Conservation (phyloP, 2,329 filamentous ascomycete genomes). For the Paramyrothecium roridum region DNA sequence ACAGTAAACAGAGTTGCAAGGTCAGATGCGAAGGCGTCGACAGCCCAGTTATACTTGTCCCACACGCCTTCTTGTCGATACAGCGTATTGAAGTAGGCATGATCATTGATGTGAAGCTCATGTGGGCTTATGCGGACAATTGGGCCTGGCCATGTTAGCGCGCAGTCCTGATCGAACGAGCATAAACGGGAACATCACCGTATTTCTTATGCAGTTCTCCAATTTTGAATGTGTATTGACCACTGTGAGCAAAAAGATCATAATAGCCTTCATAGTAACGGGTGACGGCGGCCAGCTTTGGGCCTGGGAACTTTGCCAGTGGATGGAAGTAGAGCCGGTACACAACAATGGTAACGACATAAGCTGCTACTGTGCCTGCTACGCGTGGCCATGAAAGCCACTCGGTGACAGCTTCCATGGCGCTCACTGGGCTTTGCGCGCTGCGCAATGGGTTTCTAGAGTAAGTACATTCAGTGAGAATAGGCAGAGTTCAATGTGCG, state of each 20-base stretch:
- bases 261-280: conserved; percentile 25
- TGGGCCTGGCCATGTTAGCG: conserved; percentile 11
- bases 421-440: too few relatives aligned
- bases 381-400: neutral
- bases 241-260: conserved; percentile 17
- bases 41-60: neutral
- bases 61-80: conserved; percentile 5
- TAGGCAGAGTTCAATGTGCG: too few relatives aligned
- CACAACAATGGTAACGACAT: neutral
- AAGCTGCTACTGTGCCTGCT: neutral
- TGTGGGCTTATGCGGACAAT: conserved; percentile 18
- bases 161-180: conserved; percentile 11
- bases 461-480: too few relatives aligned
- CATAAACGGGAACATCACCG: neutral
- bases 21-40: neutral
- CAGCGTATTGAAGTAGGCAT: conserved; percentile 12
- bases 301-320: conserved; percentile 21
- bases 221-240: conserved; percentile 16
- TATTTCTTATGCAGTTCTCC: conserved; percentile 19
- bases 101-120: conserved; percentile 17
- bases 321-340: conserved; percentile 12
- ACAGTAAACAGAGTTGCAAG: neutral
- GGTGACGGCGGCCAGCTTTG: conserved; percentile 21
- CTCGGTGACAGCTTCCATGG: too few relatives aligned
- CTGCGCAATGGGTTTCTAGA: too few relatives aligned